These are phyloP conservation scores for Citrus unshiu DNA, from an alignment of 345 rosid genomes.

Conservation along the genomic window DNA sequence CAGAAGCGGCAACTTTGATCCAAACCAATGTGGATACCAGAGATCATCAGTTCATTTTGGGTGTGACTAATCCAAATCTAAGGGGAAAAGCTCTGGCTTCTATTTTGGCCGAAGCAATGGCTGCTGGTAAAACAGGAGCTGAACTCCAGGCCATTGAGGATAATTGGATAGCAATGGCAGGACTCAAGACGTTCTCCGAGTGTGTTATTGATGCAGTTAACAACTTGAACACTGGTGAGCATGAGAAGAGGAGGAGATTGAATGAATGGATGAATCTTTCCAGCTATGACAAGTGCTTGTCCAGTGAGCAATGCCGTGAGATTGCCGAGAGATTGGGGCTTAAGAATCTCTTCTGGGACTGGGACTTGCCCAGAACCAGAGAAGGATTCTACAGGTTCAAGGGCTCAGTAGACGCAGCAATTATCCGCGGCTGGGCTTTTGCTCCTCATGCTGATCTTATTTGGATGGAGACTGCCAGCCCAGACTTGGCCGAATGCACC, in stretches of 20 bases:
- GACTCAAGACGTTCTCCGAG: slow-evolving; percentile 76
- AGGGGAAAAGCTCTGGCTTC: slow-evolving; percentile 62
- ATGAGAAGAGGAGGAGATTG: slow-evolving; percentile 55
- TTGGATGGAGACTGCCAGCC: slow-evolving; percentile 96
- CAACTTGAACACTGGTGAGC: slow-evolving; percentile 50
- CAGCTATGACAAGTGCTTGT: slow-evolving; percentile 65
- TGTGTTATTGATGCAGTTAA: slow-evolving; percentile 60
- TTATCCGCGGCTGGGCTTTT: slow-evolving; percentile 91
- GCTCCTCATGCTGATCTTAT: slow-evolving; percentile 74
- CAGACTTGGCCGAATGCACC: slow-evolving; percentile 76
- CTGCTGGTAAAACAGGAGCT: slow-evolving; percentile 65
- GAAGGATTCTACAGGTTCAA: slow-evolving; percentile 95
- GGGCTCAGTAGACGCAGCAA: slow-evolving; percentile 80
- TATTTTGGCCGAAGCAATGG: slow-evolving; percentile 71
- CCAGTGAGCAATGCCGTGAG: slow-evolving; percentile 67
- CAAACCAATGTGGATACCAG: slow-evolving; percentile 79
- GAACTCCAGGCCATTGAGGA: slow-evolving; percentile 82
- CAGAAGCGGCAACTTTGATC: slow-evolving; percentile 77
- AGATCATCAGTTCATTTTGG: slow-evolving; percentile 93
- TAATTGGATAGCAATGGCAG: slow-evolving; percentile 70
- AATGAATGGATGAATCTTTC: slow-evolving; percentile 71
- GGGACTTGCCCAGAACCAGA: slow-evolving; percentile 92
- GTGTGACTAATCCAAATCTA: slow-evolving; percentile 76
- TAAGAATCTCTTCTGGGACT: slow-evolving; percentile 89
- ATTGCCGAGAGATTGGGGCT: slow-evolving; percentile 68